phyloP scores from a whole-genome alignment of 78 protist species.

The slime mould (Dictyostelium discoideum) region DNA sequence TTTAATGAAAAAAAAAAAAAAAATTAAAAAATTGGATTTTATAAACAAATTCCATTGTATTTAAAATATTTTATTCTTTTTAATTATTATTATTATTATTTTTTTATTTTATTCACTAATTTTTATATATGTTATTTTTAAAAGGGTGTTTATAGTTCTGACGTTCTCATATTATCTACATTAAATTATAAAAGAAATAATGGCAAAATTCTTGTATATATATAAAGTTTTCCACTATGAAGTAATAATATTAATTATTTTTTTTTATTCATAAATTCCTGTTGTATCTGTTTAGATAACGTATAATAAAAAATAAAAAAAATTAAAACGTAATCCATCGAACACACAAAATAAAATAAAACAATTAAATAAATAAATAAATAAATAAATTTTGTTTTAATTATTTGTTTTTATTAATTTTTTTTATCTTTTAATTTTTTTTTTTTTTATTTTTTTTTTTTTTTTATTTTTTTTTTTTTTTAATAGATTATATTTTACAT shows the following conservation, averaged over 20 bases:
- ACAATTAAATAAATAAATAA: too few relatives aligned
- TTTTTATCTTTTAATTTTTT: too few relatives aligned
- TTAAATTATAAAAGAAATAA: too few relatives aligned
- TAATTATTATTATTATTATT: too few relatives aligned
- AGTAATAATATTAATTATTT: too few relatives aligned
- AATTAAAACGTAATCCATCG: background rate
- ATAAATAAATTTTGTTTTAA: too few relatives aligned
- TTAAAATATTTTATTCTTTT: too few relatives aligned
- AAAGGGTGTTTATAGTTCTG: background rate
- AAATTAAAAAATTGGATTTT: background rate
- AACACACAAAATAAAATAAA: background rate
- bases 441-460: too few relatives aligned
- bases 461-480: too few relatives aligned
- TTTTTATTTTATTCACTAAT: too few relatives aligned
- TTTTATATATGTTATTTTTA: too few relatives aligned
- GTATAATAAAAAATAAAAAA: background rate
- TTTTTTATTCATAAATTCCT: too few relatives aligned
- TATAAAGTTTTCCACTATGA: background rate
- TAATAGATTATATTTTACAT: background rate
- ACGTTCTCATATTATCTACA: background rate
- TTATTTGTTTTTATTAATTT: background rate
- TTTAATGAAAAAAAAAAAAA: background rate
- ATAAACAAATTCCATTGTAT: background rate
- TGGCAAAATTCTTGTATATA: background rate
- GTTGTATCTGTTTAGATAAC: background rate